Percentiles rank a stretch among this genome's conserved stretches.
These are phyloP conservation scores for Fusarium sambucinum DNA, from an alignment of 2,329 filamentous ascomycete species.

Conservation along the genomic window DNA sequence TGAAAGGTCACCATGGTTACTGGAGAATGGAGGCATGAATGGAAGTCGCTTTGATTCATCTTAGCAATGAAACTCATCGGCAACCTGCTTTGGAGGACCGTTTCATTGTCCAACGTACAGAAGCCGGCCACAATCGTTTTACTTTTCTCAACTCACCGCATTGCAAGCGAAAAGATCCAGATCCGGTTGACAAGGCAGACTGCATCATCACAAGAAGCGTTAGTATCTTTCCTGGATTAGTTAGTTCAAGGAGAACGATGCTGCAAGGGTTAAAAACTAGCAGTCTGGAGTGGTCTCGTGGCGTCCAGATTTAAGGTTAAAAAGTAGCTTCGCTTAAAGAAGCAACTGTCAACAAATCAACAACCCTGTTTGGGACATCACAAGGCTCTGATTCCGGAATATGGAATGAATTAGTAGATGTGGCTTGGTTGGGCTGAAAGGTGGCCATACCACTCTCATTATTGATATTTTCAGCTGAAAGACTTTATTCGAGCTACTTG, in stretches of 20 bases:
- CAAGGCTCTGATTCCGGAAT: background rate
- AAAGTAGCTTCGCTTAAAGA: conserved; percentile 12
- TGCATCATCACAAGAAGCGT: background rate
- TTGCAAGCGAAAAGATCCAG: background rate
- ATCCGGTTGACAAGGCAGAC: conserved; percentile 2
- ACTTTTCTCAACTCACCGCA: background rate
- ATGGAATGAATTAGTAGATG: conserved; percentile 10
- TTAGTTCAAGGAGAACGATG: background rate
- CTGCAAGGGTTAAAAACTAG: background rate
- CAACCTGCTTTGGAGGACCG: background rate
- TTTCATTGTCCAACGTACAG: background rate
- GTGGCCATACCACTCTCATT: background rate
- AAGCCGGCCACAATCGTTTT: background rate
- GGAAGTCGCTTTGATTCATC: rapidly evolving
- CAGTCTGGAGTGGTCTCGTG: conserved; percentile 15
- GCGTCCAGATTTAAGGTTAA: conserved; percentile 24
- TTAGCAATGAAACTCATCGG: background rate
- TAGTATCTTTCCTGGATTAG: background rate
- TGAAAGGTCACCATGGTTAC: background rate
- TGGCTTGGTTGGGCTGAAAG: conserved; percentile 7
- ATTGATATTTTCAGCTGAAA: conserved; percentile 9
- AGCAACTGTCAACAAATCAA: conserved; percentile 5
- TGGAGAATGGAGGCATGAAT: rapidly evolving
- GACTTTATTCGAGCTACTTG: background rate
- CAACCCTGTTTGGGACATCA: background rate